A percentile compares a stretch with the other conserved stretches of the same genome.
phyloP scores from a whole-genome alignment of 148 eudicot species.

The Selenicereus undatus region DNA sequence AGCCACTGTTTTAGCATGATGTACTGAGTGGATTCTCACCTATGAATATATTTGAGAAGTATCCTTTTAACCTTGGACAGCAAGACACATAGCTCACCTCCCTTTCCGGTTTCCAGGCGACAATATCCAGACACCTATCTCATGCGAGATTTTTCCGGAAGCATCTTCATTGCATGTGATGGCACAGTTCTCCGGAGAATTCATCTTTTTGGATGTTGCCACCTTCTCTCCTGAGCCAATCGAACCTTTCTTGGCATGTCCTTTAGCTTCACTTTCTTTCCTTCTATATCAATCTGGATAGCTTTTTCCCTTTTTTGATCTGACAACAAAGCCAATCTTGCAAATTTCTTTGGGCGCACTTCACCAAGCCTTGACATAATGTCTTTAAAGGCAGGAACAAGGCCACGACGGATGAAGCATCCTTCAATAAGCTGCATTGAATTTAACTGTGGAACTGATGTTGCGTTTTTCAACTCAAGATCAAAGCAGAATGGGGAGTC shows the following conservation, averaged over 20 bases:
- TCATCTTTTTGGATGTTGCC: conserved; percentile 28
- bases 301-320: conserved; percentile 68
- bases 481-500: conserved; percentile 93
- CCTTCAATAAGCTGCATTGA: conserved; percentile 91
- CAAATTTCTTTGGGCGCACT: conserved; percentile 79
- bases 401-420: conserved; percentile 80
- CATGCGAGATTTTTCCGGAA: conserved; percentile 12
- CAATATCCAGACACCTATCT: conserved; percentile 7
- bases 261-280: conserved; percentile 59
- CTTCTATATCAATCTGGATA: conserved; percentile 71
- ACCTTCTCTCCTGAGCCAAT: conserved; percentile 16
- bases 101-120: neutral
- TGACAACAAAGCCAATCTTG: conserved; percentile 77
- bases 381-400: conserved; percentile 89
- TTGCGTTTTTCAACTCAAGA: conserved; percentile 79
- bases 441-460: conserved; percentile 60
- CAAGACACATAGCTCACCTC: too few species aligned
- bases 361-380: conserved; percentile 70
- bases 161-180: conserved; percentile 16
- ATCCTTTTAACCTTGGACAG: too few species aligned
- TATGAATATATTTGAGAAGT: neutral
- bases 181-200: conserved; percentile 28
- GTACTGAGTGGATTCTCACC: neutral
- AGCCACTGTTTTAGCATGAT: neutral
- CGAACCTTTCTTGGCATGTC: conserved; percentile 33